Evolutionary conservation across 1,284 basidiomycete species (phyloP).

Genomic region (Fistulinella staudtii): DNA sequence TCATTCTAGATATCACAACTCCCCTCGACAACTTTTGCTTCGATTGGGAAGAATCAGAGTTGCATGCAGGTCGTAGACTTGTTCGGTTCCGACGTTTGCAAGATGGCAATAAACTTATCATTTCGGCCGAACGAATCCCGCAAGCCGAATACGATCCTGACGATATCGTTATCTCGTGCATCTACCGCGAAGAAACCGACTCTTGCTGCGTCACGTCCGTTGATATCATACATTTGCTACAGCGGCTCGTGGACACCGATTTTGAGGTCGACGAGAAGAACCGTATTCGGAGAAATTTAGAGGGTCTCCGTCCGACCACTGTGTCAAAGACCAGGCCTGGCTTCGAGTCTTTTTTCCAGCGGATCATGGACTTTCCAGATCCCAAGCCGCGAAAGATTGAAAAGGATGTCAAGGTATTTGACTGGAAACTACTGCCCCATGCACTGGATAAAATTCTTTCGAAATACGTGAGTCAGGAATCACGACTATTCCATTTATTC

Average conservation of each 20-base stretch:
- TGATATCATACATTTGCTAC: conserved; percentile 90
- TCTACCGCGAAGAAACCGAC: conserved; percentile 77
- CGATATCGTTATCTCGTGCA: conserved; percentile 81
- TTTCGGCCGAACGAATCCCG: conserved; percentile 59
- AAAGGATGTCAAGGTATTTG: conserved; percentile 96
- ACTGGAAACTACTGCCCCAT: conserved; percentile 79
- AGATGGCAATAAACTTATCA: conserved; percentile 56
- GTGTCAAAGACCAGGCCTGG: conserved; percentile 83
- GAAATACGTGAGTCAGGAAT: conserved; percentile 76
- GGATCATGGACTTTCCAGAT: conserved; percentile 92
- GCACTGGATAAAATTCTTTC: conserved; percentile 90
- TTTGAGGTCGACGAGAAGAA: conserved; percentile 97
- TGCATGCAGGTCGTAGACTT: conserved; percentile 59
- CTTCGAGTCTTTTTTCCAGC: conserved; percentile 84
- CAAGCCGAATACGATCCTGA: conserved; percentile 55
- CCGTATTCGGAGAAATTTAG: conserved; percentile 88
- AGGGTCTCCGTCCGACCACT: conserved; percentile 88
- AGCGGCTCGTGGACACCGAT: conserved; percentile 77
- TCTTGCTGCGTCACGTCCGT: conserved; percentile 90
- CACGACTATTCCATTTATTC: neutral
- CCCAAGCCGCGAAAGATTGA: conserved; percentile 96
- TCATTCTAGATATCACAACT: conserved; percentile 54
- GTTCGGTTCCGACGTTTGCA: conserved; percentile 65
- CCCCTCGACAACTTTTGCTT: conserved; percentile 50
- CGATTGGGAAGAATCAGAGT: conserved; percentile 58